A percentile compares a stretch with the other conserved stretches of the same genome.
Conservation (phyloP, 1,284 basidiomycete species). For the Tilletia indica region DNA sequence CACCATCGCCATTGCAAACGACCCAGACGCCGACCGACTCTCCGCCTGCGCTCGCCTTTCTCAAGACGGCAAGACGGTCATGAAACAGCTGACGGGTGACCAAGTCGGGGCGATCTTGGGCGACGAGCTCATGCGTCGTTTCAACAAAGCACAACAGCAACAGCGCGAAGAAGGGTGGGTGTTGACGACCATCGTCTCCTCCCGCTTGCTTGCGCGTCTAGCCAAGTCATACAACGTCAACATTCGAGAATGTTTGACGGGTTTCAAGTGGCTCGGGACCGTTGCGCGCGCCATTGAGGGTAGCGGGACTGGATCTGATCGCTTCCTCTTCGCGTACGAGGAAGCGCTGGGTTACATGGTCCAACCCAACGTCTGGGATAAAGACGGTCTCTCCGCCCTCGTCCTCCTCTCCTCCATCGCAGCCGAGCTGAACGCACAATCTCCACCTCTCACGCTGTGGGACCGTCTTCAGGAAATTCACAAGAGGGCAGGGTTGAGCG, state of each 20-base stretch:
- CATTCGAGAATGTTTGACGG: conserved; percentile 45
- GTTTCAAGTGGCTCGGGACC: conserved; percentile 51
- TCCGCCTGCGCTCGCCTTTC: conserved; percentile 39
- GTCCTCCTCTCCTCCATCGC: conserved; percentile 41
- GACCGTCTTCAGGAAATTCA: conserved; percentile 45
- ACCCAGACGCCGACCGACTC: conserved; percentile 47
- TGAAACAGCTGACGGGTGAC: conserved; percentile 42
- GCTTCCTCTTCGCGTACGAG: conserved; percentile 47
- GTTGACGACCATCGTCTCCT: conserved; percentile 44
- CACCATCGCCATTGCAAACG: conserved; percentile 44
- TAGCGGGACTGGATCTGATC: background rate
- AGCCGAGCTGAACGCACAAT: conserved; percentile 28
- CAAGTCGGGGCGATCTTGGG: conserved; percentile 44
- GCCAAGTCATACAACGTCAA: conserved; percentile 32
- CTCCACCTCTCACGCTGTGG: conserved; percentile 37
- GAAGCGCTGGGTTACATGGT: conserved; percentile 51
- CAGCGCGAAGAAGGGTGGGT: conserved; percentile 26
- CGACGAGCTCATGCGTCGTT: conserved; percentile 39
- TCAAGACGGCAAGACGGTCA: conserved; percentile 21
- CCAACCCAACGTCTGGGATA: conserved; percentile 43
- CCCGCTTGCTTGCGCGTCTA: conserved; percentile 37
- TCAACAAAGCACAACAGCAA: conserved; percentile 17
- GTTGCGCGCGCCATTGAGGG: conserved; percentile 34
- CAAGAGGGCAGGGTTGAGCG: conserved; percentile 33
- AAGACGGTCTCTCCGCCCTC: conserved; percentile 46